Evolutionary conservation across 1,284 basidiomycete genomes (phyloP), one percentile per base, ranked within the genome.

Genomic region (Heterobasidion parviporum): DNA sequence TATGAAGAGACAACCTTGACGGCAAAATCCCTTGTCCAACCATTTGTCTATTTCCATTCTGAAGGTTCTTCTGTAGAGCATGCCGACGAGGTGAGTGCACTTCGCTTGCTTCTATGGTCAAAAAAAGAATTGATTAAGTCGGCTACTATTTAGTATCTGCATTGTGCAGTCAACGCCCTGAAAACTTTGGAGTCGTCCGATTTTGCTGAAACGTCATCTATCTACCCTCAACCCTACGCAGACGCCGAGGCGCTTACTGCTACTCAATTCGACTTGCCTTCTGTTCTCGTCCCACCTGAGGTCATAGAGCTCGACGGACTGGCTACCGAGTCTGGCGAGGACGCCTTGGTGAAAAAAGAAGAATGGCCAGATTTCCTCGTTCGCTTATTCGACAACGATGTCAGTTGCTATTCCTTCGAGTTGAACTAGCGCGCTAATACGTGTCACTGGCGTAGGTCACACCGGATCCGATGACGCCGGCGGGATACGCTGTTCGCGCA

Each of bases 231-330:
- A 57, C 89, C 90, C 2, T 91, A 90, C 63, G 62, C 72, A 9
- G 69, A 73, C 20, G 16, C 8, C 14, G 33, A 32, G 16, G 45
- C 45, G 20, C 76, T 80, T 50, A 66, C 70, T 1, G 68, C 78
- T 20, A 64, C 75, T 3, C 80, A 82, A 2, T 92, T 88, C 62
- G 79, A 83, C 38, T 73, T 96, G 3, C 88, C 90, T 4, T 77
- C 83, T 16, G 83, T 94, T 47, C 77, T 92, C 34, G 91, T 96
- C 6, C 92, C 94, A 3, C 92, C 93, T 5, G 94, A 94, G 69
- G 82, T 87, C 53, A 85, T 92, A 16, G 89, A 92, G 61, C 75
- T 88, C 8, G 88, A 88, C 53, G 81, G 82, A 6, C 74, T 88
- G 49, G 79, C 82, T 1, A 79, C 74, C 12, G 85, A 82, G 56